Base-by-base conservation (phyloP, 2,329 filamentous ascomycete species). In the Exophiala dermatitidis region DNA sequence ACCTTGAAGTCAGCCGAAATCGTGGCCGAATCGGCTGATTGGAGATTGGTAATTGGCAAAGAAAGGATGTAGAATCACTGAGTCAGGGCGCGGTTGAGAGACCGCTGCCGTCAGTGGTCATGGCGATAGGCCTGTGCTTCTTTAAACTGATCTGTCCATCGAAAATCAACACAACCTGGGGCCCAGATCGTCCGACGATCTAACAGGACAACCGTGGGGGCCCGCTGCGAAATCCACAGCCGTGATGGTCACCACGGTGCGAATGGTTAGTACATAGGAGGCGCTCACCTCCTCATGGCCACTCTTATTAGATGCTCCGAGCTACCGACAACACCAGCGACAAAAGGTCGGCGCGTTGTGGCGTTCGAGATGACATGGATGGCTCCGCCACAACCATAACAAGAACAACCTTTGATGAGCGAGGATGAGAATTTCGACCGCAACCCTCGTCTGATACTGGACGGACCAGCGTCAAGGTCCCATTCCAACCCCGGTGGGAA, bases 291-390 rank as follows among this genome's bases (percentile, higher is more conserved):
- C 36, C 34, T 30, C 43, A 34, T 50, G 29, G 49, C 32, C 32
- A 40, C 36, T 19, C 19, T 19, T 34, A 46, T 26, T 4, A 48
- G 29, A 50, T n/a, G 40, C 43, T 29, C 45, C 10, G 32, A 19
- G 12, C 42, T 31, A 37, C n/a, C 12, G 37, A 42, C 46, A 9
- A 46, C 34, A 49, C 47, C 51, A 41, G 46, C 50, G 36, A 50
- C 50, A 45, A 56, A 59, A 36, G 57, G 54, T 54, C 54, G 51
- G 48, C 9, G 48, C 53, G 57, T 46, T 19, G 54, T 54, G 53
- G 57, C 57, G 51, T 54, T 40, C 48, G 50, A 52, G 48, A 33
- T 9, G 28, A 36, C 32, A 34, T 37, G 12, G 42, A 38, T 34
- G 52, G 53, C 42, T 45, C 57, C 51, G 51, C 57, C 42, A 43